These are phyloP conservation scores for Dactylonectria estremocensis DNA, from an alignment of 2,329 filamentous ascomycete genomes.

Conservation along the genomic window DNA sequence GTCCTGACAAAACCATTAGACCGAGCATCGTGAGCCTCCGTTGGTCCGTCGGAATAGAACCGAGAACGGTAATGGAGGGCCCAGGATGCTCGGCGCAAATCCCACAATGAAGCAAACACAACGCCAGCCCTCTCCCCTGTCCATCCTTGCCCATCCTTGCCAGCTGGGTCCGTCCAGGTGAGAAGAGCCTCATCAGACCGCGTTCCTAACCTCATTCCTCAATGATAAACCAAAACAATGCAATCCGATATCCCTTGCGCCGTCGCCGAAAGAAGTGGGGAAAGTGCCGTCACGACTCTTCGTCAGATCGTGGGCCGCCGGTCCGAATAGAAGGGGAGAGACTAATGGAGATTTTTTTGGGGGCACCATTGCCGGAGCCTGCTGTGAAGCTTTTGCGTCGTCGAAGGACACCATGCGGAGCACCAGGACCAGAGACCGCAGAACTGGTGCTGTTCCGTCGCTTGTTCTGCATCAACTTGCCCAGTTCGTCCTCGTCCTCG, in stretches of 20 bases:
- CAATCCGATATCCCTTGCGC: slow-evolving; percentile 41
- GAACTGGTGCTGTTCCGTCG: slow-evolving; percentile 72
- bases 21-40: slow-evolving; percentile 30
- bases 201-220: slow-evolving; percentile 30
- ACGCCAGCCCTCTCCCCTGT: slow-evolving; percentile 43
- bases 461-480: slow-evolving; percentile 80
- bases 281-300: slow-evolving; percentile 54
- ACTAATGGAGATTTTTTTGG: slow-evolving; percentile 73
- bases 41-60: slow-evolving; percentile 21
- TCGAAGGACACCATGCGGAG: slow-evolving; percentile 50
- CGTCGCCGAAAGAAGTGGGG: slow-evolving; percentile 46
- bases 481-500: slow-evolving; percentile 90
- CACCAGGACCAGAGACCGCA: slow-evolving; percentile 56
- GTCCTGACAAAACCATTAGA: slow-evolving; percentile 43
- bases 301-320: slow-evolving; percentile 56
- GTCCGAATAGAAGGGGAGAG: slow-evolving; percentile 64
- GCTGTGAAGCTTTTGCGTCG: slow-evolving; percentile 61
- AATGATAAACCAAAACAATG: slow-evolving; percentile 40
- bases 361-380: slow-evolving; percentile 56
- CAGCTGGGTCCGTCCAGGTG: slow-evolving; percentile 38
- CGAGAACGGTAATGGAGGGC: slow-evolving; percentile 24
- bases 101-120: slow-evolving; percentile 41
- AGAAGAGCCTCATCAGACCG: slow-evolving; percentile 33
- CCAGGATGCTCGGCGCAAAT: slow-evolving; percentile 35
- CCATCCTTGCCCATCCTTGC: slow-evolving; percentile 40